Evolutionary conservation across 2,329 filamentous ascomycete genomes (phyloP).

Genomic region (Trichoderma breve): DNA sequence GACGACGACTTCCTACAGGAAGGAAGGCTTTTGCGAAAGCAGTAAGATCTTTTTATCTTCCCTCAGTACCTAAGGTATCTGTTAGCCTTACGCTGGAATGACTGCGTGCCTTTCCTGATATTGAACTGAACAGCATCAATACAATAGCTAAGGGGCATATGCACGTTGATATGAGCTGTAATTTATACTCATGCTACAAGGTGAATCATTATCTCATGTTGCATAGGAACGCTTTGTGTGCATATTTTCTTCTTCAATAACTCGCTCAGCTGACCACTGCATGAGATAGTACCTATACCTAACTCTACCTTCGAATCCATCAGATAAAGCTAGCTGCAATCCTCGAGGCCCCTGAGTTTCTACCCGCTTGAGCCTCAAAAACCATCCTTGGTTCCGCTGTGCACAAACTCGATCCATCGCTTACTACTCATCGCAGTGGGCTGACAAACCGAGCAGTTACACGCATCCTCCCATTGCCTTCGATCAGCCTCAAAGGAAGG

Average conservation of each 20-base stretch:
- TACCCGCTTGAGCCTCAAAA: not conserved
- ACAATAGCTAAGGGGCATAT: not conserved
- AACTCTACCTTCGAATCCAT: slow-evolving; percentile 5
- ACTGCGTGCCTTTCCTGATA: not conserved
- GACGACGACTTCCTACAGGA: too few relatives aligned
- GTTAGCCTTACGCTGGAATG: too few relatives aligned
- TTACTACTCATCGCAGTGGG: not conserved
- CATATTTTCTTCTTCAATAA: not conserved
- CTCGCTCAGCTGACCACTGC: not conserved
- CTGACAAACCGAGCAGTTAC: not conserved
- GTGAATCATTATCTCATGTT: not conserved
- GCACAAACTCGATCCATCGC: not conserved
- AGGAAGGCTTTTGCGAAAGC: too few relatives aligned
- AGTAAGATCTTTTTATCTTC: too few relatives aligned
- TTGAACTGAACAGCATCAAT: not conserved
- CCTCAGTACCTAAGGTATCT: too few relatives aligned
- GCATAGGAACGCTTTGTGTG: not conserved
- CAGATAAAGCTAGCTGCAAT: slow-evolving; percentile 1
- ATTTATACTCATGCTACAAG: not conserved
- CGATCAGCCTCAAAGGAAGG: not conserved
- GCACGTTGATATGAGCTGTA: not conserved
- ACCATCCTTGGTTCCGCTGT: not conserved
- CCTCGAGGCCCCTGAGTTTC: not conserved
- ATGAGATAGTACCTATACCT: not conserved
- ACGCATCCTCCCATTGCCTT: not conserved